Evolutionary conservation across 805 yeast species (phyloP).

Genomic region (Cyberlindnera meyerae): DNA sequence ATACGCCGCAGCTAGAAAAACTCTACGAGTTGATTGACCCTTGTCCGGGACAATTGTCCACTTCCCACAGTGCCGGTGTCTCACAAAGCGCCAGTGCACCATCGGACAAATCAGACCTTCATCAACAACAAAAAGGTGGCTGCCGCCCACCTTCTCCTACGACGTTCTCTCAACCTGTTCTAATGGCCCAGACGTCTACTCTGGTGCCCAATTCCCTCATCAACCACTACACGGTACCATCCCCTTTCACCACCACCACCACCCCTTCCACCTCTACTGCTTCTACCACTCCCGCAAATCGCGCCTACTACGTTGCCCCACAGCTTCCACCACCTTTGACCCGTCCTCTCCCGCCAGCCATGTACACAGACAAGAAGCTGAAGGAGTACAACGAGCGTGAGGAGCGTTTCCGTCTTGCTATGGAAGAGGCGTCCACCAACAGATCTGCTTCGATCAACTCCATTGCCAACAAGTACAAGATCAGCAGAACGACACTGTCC

Average conservation of each 20-base stretch:
- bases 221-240: not conserved
- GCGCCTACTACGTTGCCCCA: slow-evolving; percentile 4
- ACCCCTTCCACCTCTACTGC: no score
- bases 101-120: no score
- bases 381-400: slow-evolving; percentile 28
- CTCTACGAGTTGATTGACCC: no score
- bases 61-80: no score
- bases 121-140: no score
- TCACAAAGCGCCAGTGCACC: no score
- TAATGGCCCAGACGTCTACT: no score
- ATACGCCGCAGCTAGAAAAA: no score
- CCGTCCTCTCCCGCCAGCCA: slow-evolving; percentile 11
- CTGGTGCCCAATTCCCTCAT: not conserved
- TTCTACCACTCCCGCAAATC: no score
- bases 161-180: no score
- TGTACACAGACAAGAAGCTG: slow-evolving; percentile 26
- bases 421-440: slow-evolving; percentile 25
- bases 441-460: slow-evolving; percentile 26
- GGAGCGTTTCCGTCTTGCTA: slow-evolving; percentile 25
- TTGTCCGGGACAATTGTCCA: no score
- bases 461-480: slow-evolving; percentile 26
- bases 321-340: slow-evolving; percentile 8
- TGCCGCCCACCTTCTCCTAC: no score
- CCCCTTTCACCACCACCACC: not conserved
- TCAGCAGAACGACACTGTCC: slow-evolving; percentile 25